These are phyloP conservation scores for Clavispora santaluciae DNA, from an alignment of 805 yeast species.

Conservation along the genomic window DNA sequence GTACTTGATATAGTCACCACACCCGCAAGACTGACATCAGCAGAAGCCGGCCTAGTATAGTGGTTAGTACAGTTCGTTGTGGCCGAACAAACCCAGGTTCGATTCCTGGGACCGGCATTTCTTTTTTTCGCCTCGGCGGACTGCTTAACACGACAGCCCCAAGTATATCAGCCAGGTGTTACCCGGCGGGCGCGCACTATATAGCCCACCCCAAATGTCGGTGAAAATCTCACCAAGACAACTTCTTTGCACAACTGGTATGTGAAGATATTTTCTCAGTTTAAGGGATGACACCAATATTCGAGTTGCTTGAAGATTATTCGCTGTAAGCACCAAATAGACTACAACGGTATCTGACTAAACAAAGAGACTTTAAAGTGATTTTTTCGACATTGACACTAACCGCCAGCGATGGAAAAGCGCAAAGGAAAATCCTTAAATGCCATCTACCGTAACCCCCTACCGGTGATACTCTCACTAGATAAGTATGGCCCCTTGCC, in stretches of 20 bases:
- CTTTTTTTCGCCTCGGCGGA: conserved; percentile 16
- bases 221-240: neutral
- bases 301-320: conserved; percentile 25
- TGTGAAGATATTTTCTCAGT: conserved; percentile 9
- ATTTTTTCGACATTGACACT: conserved; percentile 7
- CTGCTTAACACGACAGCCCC: neutral
- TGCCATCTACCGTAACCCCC: conserved; percentile 40
- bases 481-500: conserved; percentile 44
- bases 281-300: conserved; percentile 19
- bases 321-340: conserved; percentile 71
- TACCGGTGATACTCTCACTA: conserved; percentile 48
- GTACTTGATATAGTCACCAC: no score
- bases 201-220: neutral
- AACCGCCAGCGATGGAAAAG: conserved; percentile 25
- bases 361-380: conserved; percentile 3
- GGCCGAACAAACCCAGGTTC: conserved; percentile 73
- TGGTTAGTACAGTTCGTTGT: conserved; percentile 71
- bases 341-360: conserved; percentile 97
- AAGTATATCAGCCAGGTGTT: conserved; percentile 1
- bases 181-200: conserved; percentile 9
- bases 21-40: no score
- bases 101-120: conserved; percentile 66
- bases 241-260: conserved; percentile 8
- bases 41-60: conserved; percentile 47
- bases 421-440: conserved; percentile 27